Evolutionary conservation across 2,329 filamentous ascomycete genomes (phyloP).

Genomic region (Beauveria caledonica): DNA sequence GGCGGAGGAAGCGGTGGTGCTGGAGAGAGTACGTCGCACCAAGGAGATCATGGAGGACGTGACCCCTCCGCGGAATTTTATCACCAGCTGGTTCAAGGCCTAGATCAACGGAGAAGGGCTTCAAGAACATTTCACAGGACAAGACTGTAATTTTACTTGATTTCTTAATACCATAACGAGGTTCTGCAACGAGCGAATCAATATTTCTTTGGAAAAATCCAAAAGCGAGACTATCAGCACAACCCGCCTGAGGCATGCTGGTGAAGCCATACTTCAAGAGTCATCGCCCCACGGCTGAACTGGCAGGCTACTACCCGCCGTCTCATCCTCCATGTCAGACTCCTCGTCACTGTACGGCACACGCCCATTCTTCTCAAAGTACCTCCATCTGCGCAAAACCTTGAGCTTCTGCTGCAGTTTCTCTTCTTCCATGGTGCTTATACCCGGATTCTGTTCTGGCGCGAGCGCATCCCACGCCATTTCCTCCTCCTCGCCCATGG

Average conservation of each 20-base stretch:
- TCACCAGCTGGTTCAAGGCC: conserved; percentile 32
- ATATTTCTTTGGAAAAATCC: background rate
- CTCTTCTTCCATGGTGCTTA: conserved; percentile 16
- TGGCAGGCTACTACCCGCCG: background rate
- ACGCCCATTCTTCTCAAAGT: conserved; percentile 21
- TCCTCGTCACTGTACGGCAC: conserved; percentile 17
- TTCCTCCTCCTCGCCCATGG: conserved; percentile 16
- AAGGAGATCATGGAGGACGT: conserved; percentile 44
- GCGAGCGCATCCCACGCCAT: conserved; percentile 24
- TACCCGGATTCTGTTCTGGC: conserved; percentile 22
- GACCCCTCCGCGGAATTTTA: conserved; percentile 25
- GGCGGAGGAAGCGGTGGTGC: conserved; percentile 46
- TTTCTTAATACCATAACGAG: background rate
- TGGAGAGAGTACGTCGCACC: conserved; percentile 42
- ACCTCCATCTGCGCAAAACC: conserved; percentile 19
- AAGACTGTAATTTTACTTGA: conserved; percentile 4
- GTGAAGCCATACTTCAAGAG: background rate
- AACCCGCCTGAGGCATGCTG: too few species aligned
- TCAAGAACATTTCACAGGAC: background rate
- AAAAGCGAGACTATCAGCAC: background rate
- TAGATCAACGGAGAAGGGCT: conserved; percentile 16
- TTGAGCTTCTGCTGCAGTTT: conserved; percentile 19
- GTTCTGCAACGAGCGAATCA: background rate
- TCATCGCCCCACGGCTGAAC: background rate
- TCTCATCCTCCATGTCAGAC: conserved; percentile 16